Conservation (phyloP, 495 filamentous ascomycete species). For the Neurospora sp. region DNA sequence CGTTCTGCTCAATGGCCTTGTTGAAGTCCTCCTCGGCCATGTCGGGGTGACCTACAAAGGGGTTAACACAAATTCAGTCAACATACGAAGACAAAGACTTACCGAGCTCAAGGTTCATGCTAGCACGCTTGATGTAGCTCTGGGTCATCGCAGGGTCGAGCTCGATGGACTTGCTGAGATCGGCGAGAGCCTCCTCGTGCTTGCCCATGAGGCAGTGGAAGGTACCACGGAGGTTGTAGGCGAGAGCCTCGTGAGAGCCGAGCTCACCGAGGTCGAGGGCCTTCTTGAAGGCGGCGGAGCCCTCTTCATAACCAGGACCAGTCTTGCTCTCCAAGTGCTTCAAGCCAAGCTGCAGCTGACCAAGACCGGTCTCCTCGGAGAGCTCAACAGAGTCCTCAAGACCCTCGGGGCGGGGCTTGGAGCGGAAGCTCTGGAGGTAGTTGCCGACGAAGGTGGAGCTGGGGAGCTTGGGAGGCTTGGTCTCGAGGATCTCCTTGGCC, state of each 20-base stretch:
- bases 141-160: slow-evolving; percentile 80
- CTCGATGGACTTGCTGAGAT: slow-evolving; percentile 86
- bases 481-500: slow-evolving; percentile 75
- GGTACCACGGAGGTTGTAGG: slow-evolving; percentile 92
- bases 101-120: slow-evolving; percentile 95
- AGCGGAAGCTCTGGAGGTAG: slow-evolving; percentile 95
- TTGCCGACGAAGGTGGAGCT: slow-evolving; percentile 95
- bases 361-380: slow-evolving; percentile 68
- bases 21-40: slow-evolving; percentile 82
- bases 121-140: slow-evolving; percentile 97
- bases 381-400: slow-evolving; percentile 72
- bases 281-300: slow-evolving; percentile 73
- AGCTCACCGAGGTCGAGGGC: slow-evolving; percentile 72
- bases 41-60: slow-evolving; percentile 62
- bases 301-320: slow-evolving; percentile 79
- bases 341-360: slow-evolving; percentile 73
- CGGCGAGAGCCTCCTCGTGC: slow-evolving; percentile 66
- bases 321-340: slow-evolving; percentile 75
- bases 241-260: slow-evolving; percentile 74
- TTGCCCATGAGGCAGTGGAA: slow-evolving; percentile 89
- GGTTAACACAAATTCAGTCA: slow-evolving; percentile 4
- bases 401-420: slow-evolving; percentile 65
- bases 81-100: slow-evolving; percentile 22
- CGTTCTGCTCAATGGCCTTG: slow-evolving; percentile 73
- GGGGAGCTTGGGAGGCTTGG: slow-evolving; percentile 61